These are phyloP conservation scores for Royoungia palumana DNA, from an alignment of 768 basidiomycete species.

Conservation along the genomic window DNA sequence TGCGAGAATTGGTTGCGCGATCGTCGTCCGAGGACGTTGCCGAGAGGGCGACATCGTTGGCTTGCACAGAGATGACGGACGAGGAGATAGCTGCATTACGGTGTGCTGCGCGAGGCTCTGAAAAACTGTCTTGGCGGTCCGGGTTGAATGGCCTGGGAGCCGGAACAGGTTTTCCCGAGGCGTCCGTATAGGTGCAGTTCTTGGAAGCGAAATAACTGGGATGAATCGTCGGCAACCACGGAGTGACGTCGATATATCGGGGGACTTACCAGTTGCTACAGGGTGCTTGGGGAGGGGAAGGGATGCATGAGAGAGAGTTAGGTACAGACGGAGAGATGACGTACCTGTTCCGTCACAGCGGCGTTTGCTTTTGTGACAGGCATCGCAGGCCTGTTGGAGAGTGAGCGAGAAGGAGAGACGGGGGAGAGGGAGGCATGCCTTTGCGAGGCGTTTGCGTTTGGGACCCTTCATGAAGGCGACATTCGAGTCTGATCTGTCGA, in stretches of 20 bases:
- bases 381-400: slow-evolving; percentile 61
- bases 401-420: slow-evolving; percentile 6
- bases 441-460: slow-evolving; percentile 54
- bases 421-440: slow-evolving; percentile 32
- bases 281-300: slow-evolving; percentile 46
- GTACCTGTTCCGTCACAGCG: slow-evolving; percentile 78
- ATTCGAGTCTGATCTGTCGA: slow-evolving; percentile 30
- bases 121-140: slow-evolving; percentile 32
- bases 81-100: slow-evolving; percentile 16
- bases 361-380: slow-evolving; percentile 82
- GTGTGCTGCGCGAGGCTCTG: slow-evolving; percentile 29
- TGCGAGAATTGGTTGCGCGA: slow-evolving; percentile 38
- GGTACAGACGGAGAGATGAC: slow-evolving; percentile 23
- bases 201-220: slow-evolving; percentile 77
- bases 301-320: slow-evolving; percentile 4
- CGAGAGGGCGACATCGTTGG: slow-evolving; percentile 11
- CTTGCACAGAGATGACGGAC: slow-evolving; percentile 8
- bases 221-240: slow-evolving; percentile 5
- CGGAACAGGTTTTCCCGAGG: slow-evolving; percentile 75
- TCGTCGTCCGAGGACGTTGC: slow-evolving; percentile 38
- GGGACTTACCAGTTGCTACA: slow-evolving; percentile 72
- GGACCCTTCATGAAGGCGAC: slow-evolving; percentile 48
- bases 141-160: slow-evolving; percentile 56
- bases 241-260: background rate
- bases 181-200: slow-evolving; percentile 76